Base-by-base conservation (phyloP, 768 basidiomycete species). In the Xerocomus spinulosus region DNA sequence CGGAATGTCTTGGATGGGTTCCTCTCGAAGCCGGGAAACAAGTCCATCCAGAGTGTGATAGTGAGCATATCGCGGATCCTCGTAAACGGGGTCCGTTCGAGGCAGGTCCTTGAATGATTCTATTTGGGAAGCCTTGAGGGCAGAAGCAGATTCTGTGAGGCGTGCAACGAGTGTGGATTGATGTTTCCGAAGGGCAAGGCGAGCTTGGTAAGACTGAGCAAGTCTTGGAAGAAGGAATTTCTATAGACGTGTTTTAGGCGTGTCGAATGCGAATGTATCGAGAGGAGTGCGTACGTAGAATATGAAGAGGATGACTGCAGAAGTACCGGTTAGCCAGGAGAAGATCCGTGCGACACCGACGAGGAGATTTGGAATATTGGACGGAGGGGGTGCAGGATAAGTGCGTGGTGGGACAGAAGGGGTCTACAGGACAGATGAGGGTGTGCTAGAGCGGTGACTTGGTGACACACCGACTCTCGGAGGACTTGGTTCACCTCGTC, bases 371-470 rank as follows among this genome's bases (percentile, higher is more conserved):
- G 86, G 86, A 1, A 90, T 67, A 55, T 77, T 79, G 3, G 87
- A 89, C 3, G 85, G 85, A 5, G 81, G 78, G 10, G 73, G 76
- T 50, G 77, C 78, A 4, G 87, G 87, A 56, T 90, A 90, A 40
- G 82, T 81, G 54, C 85, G 76, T 0, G 87, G 85, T 17, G 87
- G 87, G 29, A 90, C 65, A 5, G 64, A 48, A 9, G 83, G 85
- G 10, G 63, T 57, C 58, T 70, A 59, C 13, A 32, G 29, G 33
- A 44, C 23, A 21, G 29, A 40, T 64, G 45, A 59, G 53, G 23
- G 32, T 25, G 32, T 13, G 10, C 7, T 20, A 12, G n/a, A 37
- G 21, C 21, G 32, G 46, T 50, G 28, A 35, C 40, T 29, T 12
- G 10, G 21, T 23, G 9, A 63, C 76, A 37, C 55, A 87, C 87